phyloP scores from a whole-genome alignment of 768 basidiomycete genomes.

The Hericium erinaceus region DNA sequence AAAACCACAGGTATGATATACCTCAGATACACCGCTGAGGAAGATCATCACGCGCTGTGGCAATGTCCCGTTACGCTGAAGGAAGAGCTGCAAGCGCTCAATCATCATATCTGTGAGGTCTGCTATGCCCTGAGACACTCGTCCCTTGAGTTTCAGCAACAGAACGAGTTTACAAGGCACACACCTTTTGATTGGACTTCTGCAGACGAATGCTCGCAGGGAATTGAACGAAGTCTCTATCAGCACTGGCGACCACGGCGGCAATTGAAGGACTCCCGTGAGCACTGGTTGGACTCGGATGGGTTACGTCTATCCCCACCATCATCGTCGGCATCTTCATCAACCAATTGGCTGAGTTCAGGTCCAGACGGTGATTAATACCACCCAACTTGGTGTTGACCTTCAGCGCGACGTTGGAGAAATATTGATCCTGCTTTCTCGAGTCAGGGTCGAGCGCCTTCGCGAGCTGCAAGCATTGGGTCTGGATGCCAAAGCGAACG shows the following conservation, averaged over 20 bases:
- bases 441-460: slow-evolving; percentile 45
- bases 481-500: slow-evolving; percentile 63
- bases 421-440: slow-evolving; percentile 64
- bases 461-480: slow-evolving; percentile 57
- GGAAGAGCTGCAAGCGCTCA: slow-evolving; percentile 54
- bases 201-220: slow-evolving; percentile 70
- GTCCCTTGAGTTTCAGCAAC: neutral
- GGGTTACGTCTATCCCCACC: slow-evolving; percentile 80
- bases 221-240: slow-evolving; percentile 63
- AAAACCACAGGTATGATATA: slow-evolving; percentile 21
- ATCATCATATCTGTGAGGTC: slow-evolving; percentile 58
- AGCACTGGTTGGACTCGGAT: slow-evolving; percentile 58
- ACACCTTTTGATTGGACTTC: slow-evolving; percentile 36
- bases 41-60: slow-evolving; percentile 67
- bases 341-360: slow-evolving; percentile 52
- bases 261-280: slow-evolving; percentile 76
- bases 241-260: slow-evolving; percentile 72
- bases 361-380: slow-evolving; percentile 61
- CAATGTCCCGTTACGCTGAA: slow-evolving; percentile 36
- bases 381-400: slow-evolving; percentile 81
- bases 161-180: neutral
- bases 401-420: slow-evolving; percentile 76
- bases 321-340: slow-evolving; percentile 65
- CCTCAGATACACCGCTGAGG: slow-evolving; percentile 79
- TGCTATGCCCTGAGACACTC: slow-evolving; percentile 55